These are phyloP conservation scores for Kingdonia uniflora DNA, from an alignment of 164 flowering plant genomes.

Conservation along the genomic window DNA sequence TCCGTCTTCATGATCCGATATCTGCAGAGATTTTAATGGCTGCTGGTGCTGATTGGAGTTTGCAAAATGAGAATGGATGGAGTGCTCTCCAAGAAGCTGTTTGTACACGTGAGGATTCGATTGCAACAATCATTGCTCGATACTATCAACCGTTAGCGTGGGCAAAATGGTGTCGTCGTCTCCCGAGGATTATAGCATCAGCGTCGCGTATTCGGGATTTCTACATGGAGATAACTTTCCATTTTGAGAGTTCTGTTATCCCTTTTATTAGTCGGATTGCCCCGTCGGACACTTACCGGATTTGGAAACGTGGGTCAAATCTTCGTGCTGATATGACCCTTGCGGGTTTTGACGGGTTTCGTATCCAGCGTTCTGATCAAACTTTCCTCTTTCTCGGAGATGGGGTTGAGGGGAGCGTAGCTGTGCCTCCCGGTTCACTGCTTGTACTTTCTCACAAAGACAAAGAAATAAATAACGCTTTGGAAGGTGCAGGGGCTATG, in stretches of 20 bases:
- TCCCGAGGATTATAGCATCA: constrained; percentile 84
- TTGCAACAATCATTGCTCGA: constrained; percentile 90
- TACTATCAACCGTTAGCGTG: constrained; percentile 98
- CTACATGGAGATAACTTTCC: constrained; percentile 96
- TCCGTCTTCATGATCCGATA: constrained; percentile 58
- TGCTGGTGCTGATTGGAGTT: constrained; percentile 98
- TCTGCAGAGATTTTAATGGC: constrained; percentile 90
- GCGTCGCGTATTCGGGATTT: constrained; percentile 80
- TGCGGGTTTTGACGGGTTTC: constrained; percentile 97
- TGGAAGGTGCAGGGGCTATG: constrained; percentile 90
- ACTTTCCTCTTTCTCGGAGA: constrained; percentile 94
- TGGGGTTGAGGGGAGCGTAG: constrained; percentile 56
- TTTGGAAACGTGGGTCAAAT: constrained; percentile 96
- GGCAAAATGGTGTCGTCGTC: constrained; percentile 99
- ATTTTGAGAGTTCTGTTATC: constrained; percentile 96
- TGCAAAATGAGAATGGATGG: constrained; percentile 97
- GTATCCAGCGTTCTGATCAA: constrained; percentile 93
- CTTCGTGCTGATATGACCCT: constrained; percentile 99
- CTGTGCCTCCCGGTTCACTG: constrained; percentile 72
- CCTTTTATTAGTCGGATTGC: constrained; percentile 97
- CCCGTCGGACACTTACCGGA: constrained; percentile 94
- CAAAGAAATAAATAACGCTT: constrained; percentile 89
- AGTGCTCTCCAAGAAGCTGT: constrained; percentile 98
- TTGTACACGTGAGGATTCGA: constrained; percentile 80
- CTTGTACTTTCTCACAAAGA: constrained; percentile 94